Evolutionary conservation across 495 filamentous ascomycete species (phyloP), one percentile per base, ranked within the genome.

Genomic region (Saxophila tyrrhenica): DNA sequence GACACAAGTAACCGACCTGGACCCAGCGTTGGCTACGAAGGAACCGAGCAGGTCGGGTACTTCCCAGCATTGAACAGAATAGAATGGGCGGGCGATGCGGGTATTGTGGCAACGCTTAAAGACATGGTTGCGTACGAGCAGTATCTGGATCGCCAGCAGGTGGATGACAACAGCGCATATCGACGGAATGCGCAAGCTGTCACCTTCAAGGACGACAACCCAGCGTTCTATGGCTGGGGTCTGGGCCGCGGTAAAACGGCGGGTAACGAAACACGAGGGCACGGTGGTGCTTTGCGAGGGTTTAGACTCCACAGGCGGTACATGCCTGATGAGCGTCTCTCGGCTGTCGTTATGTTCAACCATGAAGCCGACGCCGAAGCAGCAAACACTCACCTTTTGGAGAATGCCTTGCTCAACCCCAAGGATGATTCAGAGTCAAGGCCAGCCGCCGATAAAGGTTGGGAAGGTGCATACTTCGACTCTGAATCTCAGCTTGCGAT

Each of bases 91-190:
- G 56, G 56, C 8, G 56, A 59, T 22, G 56, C 56, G 16, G 56
- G 56, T 1, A 55, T 59, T 10, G 41, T 16, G 17, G 56, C 46
- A 20, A 43, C 56, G 32, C 45, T 59, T 13, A 51, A 54, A 24
- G 56, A 59, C 25, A 59, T 59, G 56, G 45, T 59, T 25, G 56
- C 56, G 1, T 59, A 59, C 51, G 56, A 59, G 41, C 39, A 51
- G 46, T 59, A 59, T 39, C 17, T 59, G 9, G 50, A 58, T 21
- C 41, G 15, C 25, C 25, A 23, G 19, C n/a, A n/a, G 5, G 11
- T 13, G 2, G 51, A 54, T 23, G 1, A 42, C 11, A 2, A 49
- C 1, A 51, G 56, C 42, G 3, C 35, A n/a, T 59, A 59, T 32
- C 20, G 8, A 17, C 24, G 21, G 16, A 46, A 22, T 17, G 3